Evolutionary conservation across 306 rosid species (phyloP), one percentile per base, ranked within the genome.

Genomic region (Lathyrus tuberosus): DNA sequence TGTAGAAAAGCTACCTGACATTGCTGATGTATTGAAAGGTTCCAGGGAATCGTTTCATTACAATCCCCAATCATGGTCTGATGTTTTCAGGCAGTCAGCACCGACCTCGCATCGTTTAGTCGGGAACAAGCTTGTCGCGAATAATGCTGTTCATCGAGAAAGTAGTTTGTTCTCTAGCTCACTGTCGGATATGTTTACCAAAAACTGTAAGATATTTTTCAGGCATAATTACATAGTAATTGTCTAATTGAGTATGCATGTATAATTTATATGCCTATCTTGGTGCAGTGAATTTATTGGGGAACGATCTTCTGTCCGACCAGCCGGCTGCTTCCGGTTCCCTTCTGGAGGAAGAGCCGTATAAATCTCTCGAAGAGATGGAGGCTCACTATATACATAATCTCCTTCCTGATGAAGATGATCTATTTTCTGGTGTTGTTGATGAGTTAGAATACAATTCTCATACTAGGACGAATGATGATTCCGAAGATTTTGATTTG

Each of bases 371-470:
- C 40, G 84, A 81, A 78, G 88, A 84, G 79, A 80, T 81, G 73
- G 91, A 90, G 81, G 87, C 88, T 60, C 80, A 87, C 67, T 80
- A 87, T 37, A 87, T 86, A 69, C 89, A 89, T 60, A 87, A 86
- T 82, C 94, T 90, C 73, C 96, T 90, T 77, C 96, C 94, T 56
- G 86, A 90, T 68, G 96, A 90, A 70, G 92, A 84, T 70, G 96
- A 87, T 77, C 84, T 90, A 60, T 86, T 90, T 87, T 84, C 96
- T 65, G 96, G 94, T 61, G 76, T 87, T 73, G 44, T 28, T 75
- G 86, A 86, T 68, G 94, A 62, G 40, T 76, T 51, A 46, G 89
- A 80, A 33, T n/a, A 18, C 65, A 57, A 47, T 80, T 65, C 75
- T 49, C 71, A 65, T 46, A 68, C 75, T 46, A 84, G 58, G 67